Evolutionary conservation across 1,284 basidiomycete genomes (phyloP), one percentile per base, ranked within the genome.

Genomic region (Ceraceosorus guamensis): DNA sequence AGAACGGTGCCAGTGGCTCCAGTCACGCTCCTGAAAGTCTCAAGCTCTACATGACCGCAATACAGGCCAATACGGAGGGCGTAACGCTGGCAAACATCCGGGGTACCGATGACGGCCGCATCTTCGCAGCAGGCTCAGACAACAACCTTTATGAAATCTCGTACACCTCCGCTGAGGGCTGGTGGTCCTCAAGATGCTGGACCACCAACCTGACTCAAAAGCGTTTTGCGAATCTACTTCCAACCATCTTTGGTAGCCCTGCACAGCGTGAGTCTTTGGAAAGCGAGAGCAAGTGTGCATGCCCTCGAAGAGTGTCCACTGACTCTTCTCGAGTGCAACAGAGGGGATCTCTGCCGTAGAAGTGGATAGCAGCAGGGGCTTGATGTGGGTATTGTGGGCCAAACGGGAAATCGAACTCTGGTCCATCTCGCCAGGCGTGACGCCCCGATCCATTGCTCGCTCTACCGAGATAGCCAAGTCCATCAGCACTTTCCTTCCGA

Each of bases 81-180:
- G 68, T 91, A 51, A 68, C 76, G 67, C 89, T 98, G 87, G 81
- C 83, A 11, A 86, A 86, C 50, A 85, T 96, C 52, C 81, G 83
- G 54, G 87, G 89, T 8, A 91, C 88, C 0, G 75, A 81, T 18
- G 83, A 86, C 37, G 95, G 93, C 30, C 83, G 92, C 52, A 88
- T 97, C 65, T 96, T 98, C 78, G 87, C 92, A 83, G 61, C 83
- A 54, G 91, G 91, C 10, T 81, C 82, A 14, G 91, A 96, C 76
- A 89, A 90, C 18, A 86, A 87, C 72, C 78, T 97, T 45, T 96
- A 95, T 76, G 95, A 97, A 78, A 79, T 98, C 50, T 86, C 89
- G 70, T 98, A 98, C 77, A 88, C 91, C 70, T 85, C 88, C 61
- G 86, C 83, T 63, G 88, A 92, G 71, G 88, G 88, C 1, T 96